Evolutionary conservation across 1,284 basidiomycete species (phyloP).

Genomic region (Cutaneotrichosporon sp.): DNA sequence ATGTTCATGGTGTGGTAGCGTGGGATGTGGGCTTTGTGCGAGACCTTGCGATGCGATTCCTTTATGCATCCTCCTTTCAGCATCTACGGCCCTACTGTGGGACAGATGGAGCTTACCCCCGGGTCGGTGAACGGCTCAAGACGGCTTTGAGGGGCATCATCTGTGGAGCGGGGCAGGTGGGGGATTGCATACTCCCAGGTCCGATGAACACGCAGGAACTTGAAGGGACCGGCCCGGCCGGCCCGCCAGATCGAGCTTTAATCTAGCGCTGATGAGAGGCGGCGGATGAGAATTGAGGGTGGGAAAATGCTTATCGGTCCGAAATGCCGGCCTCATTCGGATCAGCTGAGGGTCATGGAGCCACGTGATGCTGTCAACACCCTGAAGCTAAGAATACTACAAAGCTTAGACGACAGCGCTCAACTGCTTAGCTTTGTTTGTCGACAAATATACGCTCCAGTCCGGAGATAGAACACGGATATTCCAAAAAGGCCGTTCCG

Average conservation of each 20-base stretch:
- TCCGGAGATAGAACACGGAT: no score
- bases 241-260: neutral
- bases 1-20: neutral
- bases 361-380: no score
- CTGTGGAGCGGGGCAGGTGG: neutral
- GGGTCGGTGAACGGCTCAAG: neutral
- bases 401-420: no score
- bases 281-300: neutral
- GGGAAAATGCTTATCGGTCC: neutral
- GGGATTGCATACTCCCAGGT: neutral
- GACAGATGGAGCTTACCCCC: neutral
- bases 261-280: neutral
- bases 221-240: neutral
- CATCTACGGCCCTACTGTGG: neutral
- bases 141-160: neutral
- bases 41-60: neutral
- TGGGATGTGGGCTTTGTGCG: neutral
- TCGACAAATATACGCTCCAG: no score
- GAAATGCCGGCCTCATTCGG: neutral
- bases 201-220: neutral
- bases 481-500: no score
- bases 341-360: neutral
- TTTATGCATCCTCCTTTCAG: no score
- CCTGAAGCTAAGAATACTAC: no score
- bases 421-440: no score